Evolutionary conservation across 1,284 basidiomycete genomes (phyloP).

Genomic region (Puccinia brachypodii): DNA sequence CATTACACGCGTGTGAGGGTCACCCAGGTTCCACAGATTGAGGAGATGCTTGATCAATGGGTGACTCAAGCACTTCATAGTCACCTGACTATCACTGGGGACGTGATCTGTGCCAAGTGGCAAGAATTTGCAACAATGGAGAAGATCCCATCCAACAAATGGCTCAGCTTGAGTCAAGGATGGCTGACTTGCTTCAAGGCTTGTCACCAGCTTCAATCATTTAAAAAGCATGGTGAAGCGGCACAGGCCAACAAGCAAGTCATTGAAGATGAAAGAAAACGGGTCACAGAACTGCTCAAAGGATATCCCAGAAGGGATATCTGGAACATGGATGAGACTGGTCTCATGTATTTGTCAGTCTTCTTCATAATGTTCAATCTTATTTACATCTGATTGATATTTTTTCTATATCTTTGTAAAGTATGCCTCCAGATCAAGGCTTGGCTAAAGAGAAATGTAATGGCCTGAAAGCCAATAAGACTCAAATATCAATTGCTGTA

Average conservation of each 20-base stretch:
- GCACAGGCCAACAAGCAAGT: background rate
- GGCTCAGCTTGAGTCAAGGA: background rate
- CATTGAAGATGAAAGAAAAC: background rate
- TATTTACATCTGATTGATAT: background rate
- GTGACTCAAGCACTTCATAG: background rate
- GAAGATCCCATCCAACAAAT: background rate
- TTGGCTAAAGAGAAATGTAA: background rate
- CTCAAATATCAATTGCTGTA: slow-evolving; percentile 5
- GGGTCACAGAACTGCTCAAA: background rate
- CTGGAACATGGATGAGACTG: slow-evolving; percentile 12
- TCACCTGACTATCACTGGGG: background rate
- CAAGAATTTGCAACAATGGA: background rate
- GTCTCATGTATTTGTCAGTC: background rate
- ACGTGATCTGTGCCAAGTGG: background rate
- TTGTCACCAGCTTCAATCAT: background rate
- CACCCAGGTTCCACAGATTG: slow-evolving; percentile 5
- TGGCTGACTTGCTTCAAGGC: background rate
- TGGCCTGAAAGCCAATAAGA: slow-evolving; percentile 12
- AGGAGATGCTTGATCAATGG: slow-evolving; percentile 7
- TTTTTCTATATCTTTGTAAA: background rate
- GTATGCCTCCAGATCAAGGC: slow-evolving; percentile 29
- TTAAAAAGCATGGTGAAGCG: background rate
- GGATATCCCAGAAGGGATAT: background rate
- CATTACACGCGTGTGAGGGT: background rate
- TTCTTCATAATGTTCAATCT: background rate